Conservation (phyloP, 257 asterid genomes). For the Nicotiana attenuata region DNA sequence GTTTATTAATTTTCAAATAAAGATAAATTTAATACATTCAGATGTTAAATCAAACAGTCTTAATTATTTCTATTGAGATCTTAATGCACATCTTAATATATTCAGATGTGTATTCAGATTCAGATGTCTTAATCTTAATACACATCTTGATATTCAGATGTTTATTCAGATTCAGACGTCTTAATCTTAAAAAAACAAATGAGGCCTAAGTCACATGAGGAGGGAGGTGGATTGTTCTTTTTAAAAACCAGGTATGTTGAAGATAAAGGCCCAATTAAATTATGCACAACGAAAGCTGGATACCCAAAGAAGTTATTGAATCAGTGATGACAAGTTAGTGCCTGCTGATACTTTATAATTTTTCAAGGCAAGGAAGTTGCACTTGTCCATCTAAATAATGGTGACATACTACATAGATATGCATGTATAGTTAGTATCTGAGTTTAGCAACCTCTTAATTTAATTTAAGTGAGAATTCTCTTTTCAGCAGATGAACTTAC, state of each 20-base stretch:
- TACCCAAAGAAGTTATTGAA: not conserved
- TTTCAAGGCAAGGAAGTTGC: not conserved
- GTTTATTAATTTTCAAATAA: too few relatives aligned
- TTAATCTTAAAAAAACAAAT: too few relatives aligned
- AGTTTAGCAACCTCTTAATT: not conserved
- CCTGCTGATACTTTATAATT: not conserved
- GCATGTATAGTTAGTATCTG: not conserved
- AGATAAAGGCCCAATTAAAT: not conserved
- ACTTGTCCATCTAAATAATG: not conserved
- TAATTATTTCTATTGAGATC: too few relatives aligned
- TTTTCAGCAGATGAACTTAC: too few relatives aligned
- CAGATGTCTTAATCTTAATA: too few relatives aligned
- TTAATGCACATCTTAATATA: too few relatives aligned
- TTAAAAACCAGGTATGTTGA: not conserved
- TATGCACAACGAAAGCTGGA: not conserved
- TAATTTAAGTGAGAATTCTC: too few relatives aligned
- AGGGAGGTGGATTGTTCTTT: not conserved
- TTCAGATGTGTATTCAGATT: too few relatives aligned
- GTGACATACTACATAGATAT: not conserved
- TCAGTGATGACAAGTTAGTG: not conserved
- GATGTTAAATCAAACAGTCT: too few relatives aligned
- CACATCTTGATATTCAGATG: too few relatives aligned
- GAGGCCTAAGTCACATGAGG: not conserved
- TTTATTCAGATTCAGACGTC: too few relatives aligned
- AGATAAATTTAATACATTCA: too few relatives aligned